These are phyloP conservation scores for Phoma sp. DNA, from an alignment of 2,329 filamentous ascomycete genomes.

Conservation along the genomic window DNA sequence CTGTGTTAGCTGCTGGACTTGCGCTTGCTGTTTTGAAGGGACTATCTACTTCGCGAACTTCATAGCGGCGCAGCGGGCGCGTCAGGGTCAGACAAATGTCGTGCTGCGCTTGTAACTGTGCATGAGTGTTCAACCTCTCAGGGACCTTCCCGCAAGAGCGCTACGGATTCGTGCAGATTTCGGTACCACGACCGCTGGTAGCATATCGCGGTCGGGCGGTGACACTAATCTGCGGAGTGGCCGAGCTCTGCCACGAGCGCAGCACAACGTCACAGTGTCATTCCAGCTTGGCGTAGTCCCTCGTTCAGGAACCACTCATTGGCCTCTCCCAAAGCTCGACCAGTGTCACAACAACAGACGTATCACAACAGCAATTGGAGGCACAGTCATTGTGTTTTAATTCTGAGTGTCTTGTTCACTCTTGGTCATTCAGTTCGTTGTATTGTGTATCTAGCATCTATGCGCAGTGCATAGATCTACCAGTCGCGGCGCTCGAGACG, in stretches of 20 bases:
- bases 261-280: not conserved
- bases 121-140: not conserved
- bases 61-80: conserved; percentile 49
- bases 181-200: conserved; percentile 2
- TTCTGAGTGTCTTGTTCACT: not conserved
- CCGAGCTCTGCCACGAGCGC: not conserved
- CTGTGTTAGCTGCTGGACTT: conserved; percentile 6
- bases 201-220: not conserved
- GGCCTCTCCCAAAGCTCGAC: not conserved
- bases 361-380: not conserved
- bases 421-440: not conserved
- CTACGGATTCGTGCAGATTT: conserved; percentile 2
- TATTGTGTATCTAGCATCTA: not conserved
- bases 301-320: too few relatives aligned
- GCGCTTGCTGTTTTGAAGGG: not conserved
- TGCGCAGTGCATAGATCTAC: conserved; percentile 23
- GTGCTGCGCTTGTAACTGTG: not conserved
- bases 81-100: conserved; percentile 1
- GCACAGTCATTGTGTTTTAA: not conserved
- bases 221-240: conserved; percentile 2
- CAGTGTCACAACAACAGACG: not conserved
- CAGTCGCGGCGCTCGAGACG: conserved; percentile 37
- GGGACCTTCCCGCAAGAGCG: not conserved
- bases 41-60: conserved; percentile 66
- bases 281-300: too few relatives aligned